phyloP scores from a whole-genome alignment of 495 filamentous ascomycete species.

The Hypoxylon trugodes region DNA sequence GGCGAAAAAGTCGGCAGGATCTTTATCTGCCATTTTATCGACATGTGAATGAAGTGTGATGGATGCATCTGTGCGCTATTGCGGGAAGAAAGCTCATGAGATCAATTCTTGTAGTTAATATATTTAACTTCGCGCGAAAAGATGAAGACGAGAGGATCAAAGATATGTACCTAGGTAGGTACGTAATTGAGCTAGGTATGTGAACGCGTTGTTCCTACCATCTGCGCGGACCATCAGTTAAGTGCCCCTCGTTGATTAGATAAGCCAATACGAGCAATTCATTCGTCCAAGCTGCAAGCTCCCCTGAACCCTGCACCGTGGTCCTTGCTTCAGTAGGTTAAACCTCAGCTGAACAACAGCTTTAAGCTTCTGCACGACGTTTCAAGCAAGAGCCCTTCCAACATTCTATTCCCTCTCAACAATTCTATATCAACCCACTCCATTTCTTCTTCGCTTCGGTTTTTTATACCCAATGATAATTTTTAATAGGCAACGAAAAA shows the following conservation, averaged over 20 bases:
- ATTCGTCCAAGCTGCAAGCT: no score
- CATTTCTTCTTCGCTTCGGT: no score
- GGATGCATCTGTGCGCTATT: slow-evolving; percentile 23
- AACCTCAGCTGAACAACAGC: no score
- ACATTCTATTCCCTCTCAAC: no score
- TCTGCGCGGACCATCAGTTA: not conserved
- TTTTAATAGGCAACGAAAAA: not conserved
- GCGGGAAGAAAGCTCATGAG: not conserved
- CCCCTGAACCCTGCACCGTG: no score
- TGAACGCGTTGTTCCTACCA: no score
- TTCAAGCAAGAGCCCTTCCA: no score
- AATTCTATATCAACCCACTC: no score
- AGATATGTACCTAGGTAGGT: not conserved
- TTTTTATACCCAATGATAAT: no score
- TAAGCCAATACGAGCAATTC: no score
- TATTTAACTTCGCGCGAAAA: not conserved
- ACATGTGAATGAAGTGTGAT: not conserved
- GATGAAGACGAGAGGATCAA: not conserved
- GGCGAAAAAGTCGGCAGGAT: slow-evolving; percentile 70
- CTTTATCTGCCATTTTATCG: slow-evolving; percentile 55
- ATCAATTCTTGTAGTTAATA: not conserved
- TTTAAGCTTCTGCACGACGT: no score
- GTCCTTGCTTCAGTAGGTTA: not conserved
- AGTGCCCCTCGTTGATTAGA: slow-evolving; percentile 7
- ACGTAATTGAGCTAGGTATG: no score